Evolutionary conservation across 768 basidiomycete genomes (phyloP), one percentile per base, ranked within the genome.

Genomic region (Pleurotus eryngii): DNA sequence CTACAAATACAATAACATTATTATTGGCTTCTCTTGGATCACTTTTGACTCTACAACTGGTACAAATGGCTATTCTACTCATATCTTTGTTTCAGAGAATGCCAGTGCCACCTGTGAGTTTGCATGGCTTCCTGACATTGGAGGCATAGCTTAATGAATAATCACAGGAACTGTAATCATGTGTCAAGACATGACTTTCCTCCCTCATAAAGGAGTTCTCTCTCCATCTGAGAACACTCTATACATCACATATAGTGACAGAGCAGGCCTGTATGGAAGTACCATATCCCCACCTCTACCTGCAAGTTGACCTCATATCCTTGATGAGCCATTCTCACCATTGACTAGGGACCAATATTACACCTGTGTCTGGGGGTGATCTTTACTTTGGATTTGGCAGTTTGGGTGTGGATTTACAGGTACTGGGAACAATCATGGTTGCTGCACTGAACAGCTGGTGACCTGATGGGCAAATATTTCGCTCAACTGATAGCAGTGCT

Each of bases 161-260:
- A 20, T 12, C 14, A 39, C 20, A 85, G 82, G 85, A 85, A 64
- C 73, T 46, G 79, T 83, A 20, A 69, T 87, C 57, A 63, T 79
- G 26, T 84, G 85, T 3, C 82, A 83, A 55, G 81, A 82, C 57
- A 82, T 74, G 3, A 77, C 77, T 1, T 85, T 74, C 65, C 66
- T 88, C 26, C 82, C 85, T 3, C 86, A 88, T 69, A 86, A 85
- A 64, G 86, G 85, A 60, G 82, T 87, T 15, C 64, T 87, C 20
- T 84, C 84, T 3, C 81, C 81, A 1, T 63, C 75, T 2, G 83
- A 86, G 60, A 77, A 79, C 55, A 71, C 76, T 0, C 71, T 88
- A 6, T 88, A 87, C 61, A 71, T 87, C 30, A 81, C 83, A 0
- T 84, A 83, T 50, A 81, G 82, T 3, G 76, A 86, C 61, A 82